Evolutionary conservation across 768 basidiomycete species (phyloP).

Genomic region (Exidia glandulosa): DNA sequence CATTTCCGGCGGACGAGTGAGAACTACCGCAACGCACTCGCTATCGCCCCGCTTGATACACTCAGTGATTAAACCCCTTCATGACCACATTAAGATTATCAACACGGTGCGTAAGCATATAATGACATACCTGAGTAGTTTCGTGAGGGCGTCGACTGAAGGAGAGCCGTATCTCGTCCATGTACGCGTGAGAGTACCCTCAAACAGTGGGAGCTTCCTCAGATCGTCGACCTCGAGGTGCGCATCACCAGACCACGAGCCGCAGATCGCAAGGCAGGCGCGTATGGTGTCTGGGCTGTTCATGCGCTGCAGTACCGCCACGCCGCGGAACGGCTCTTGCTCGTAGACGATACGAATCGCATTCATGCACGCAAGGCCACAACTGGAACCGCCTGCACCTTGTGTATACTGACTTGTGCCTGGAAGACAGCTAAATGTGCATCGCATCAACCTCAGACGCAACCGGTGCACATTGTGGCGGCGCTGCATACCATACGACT

Average conservation of each 20-base stretch:
- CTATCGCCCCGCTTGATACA: conserved; percentile 2
- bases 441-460: background rate
- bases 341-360: conserved; percentile 42
- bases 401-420: conserved; percentile 46
- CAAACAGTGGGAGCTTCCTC: conserved; percentile 36
- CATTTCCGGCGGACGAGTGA: conserved; percentile 66
- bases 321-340: conserved; percentile 17
- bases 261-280: conserved; percentile 41
- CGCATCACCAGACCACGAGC: conserved; percentile 38
- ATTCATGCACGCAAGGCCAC: conserved; percentile 58
- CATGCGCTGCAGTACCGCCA: conserved; percentile 23
- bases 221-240: conserved; percentile 53
- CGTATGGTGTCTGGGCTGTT: conserved; percentile 23
- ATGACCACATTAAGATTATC: background rate
- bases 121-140: conserved; percentile 18
- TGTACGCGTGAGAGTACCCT: conserved; percentile 24
- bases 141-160: conserved; percentile 26
- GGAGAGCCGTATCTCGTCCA: conserved; percentile 29
- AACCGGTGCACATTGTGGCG: background rate
- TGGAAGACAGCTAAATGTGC: conserved; percentile 14
- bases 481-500: background rate
- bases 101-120: background rate
- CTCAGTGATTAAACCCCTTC: conserved; percentile 10
- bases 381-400: conserved; percentile 37
- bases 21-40: conserved; percentile 32